Conservation (phyloP, 257 asterid genomes). For the Ophiorrhiza pumila region DNA sequence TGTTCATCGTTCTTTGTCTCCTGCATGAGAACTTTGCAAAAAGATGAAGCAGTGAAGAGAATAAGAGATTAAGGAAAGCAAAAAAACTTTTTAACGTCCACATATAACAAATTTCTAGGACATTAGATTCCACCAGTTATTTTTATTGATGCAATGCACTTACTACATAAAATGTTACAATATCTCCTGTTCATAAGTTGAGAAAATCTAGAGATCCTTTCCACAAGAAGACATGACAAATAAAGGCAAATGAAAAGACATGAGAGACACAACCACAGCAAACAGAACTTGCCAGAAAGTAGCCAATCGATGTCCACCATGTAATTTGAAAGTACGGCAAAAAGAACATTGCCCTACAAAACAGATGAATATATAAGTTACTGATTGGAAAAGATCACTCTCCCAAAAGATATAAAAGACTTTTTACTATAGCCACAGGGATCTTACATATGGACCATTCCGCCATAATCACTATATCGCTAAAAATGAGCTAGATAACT, state of each 20-base stretch:
- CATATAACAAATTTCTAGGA: neutral
- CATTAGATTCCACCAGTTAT: neutral
- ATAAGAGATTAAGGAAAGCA: neutral
- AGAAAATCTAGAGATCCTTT: constrained; percentile 8
- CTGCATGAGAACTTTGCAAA: neutral
- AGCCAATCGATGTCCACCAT: constrained; percentile 98
- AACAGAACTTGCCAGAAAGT: constrained; percentile 64
- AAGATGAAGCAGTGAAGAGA: neutral
- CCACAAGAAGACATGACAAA: neutral
- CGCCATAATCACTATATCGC: neutral
- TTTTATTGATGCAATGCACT: neutral
- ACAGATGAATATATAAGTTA: constrained; percentile 11
- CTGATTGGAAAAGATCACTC: neutral
- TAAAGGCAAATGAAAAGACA: neutral
- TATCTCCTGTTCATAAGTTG: neutral
- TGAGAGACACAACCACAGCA: constrained; percentile 6
- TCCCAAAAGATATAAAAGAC: neutral
- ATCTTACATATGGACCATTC: neutral
- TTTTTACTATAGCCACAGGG: neutral
- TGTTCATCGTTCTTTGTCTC: neutral
- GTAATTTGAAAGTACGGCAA: constrained; percentile 86
- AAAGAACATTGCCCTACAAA: constrained; percentile 66
- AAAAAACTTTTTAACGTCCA: neutral
- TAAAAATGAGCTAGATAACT: neutral
- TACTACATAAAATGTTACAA: neutral